Evolutionary conservation across 1,284 basidiomycete species (phyloP), one percentile per base, ranked within the genome.

Genomic region (Cryptococcus sp.): DNA sequence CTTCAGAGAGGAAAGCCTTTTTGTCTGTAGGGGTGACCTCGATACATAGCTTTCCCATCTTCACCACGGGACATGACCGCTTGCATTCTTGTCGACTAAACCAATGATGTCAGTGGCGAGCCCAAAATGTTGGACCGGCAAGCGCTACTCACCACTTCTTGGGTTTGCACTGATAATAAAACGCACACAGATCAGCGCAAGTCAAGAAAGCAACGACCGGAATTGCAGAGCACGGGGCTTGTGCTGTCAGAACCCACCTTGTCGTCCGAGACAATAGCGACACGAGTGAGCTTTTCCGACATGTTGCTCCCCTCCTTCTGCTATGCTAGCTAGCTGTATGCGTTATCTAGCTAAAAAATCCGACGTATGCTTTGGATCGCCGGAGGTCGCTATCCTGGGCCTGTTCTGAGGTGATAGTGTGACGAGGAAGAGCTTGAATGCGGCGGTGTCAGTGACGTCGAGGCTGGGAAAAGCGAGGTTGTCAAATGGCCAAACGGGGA

Each of bases 31-130:
- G 79, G 75, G 91, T 93, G 66, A 98, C 94, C 81, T 97, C 94
- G 71, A 97, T 97, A 84, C 94, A 98, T 27, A 97, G 83, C 81
- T 96, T 96, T 46, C 93, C 93, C 94, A 96, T 97, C 82, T 93
- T 93, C 57, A 96, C 93, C 54, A 97, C 94, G 42, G 93, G 94
- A 83, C 93, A 97, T 80, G 92, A 94, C 87, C 80, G 76, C 71
- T 80, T 79, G 67, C 78, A 78, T 64, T 78, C 77, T 68, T 81
- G 77, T 63, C 76, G 75, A 67, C 73, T 75, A 47, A 16, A 19
- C 30, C 20, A 45, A 22, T 19, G 25, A n/a, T 38, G 59, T 61
- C 55, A 55, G 57, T 52, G 22, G 23, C 27, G n/a, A 40, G 20
- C 22, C 30, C 2, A 20, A 20, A 6, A 5, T 17, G 16, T 27